Evolutionary conservation across 192 early-diverging fungal genomes (phyloP).

Genomic region (Podila verticillata): DNA sequence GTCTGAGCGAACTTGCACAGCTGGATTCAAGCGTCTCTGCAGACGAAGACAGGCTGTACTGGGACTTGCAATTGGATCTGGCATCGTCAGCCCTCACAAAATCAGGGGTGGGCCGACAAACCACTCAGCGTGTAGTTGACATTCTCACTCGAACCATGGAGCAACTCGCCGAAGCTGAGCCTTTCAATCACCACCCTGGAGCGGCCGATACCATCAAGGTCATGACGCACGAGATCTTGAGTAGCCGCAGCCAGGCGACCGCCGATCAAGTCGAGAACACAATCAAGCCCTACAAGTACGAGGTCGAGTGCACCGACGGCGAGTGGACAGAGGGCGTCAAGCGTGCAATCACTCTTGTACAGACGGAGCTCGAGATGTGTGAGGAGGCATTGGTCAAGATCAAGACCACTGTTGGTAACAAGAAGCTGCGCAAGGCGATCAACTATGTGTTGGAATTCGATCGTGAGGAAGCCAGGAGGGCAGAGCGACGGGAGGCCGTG

Average conservation of each 20-base stretch:
- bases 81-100: constrained; percentile 91
- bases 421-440: constrained; percentile 86
- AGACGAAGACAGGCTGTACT: constrained; percentile 73
- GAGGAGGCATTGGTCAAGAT: constrained; percentile 76
- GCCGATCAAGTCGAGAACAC: constrained; percentile 99
- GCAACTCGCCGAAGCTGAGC: constrained; percentile 79
- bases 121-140: constrained; percentile 94
- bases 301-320: constrained; percentile 89
- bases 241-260: constrained; percentile 86
- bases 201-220: constrained; percentile 81
- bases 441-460: constrained; percentile 80
- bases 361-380: constrained; percentile 83
- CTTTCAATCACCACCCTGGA: constrained; percentile 87
- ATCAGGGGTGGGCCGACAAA: constrained; percentile 90
- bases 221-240: constrained; percentile 87
- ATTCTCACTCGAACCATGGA: constrained; percentile 86
- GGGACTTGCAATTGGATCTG: constrained; percentile 86
- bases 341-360: constrained; percentile 77
- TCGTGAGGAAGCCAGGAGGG: constrained; percentile 60
- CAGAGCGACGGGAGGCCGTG: constrained; percentile 32
- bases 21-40: constrained; percentile 58
- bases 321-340: constrained; percentile 95
- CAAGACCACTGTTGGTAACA: constrained; percentile 77
- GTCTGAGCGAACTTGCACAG: constrained; percentile 73
- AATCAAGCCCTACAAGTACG: constrained; percentile 98